A percentile compares a stretch with the other conserved stretches of the same genome.
These are phyloP conservation scores for carrot (Daucus carota) DNA, from an alignment of 129 eudicot species.

Conservation along the genomic window DH1_v3.0 NC_030389.2:25952001-25952500, in stretches of 20 bases:
- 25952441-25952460: too few species aligned
- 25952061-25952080: constrained; percentile 34
- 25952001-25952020: constrained; percentile 41
- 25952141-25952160: background rate
- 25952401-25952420: too few species aligned
- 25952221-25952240: background rate
- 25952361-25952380: background rate
- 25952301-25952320: too few species aligned
- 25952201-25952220: background rate
- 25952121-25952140: background rate
- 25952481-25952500: too few species aligned
- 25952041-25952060: constrained; percentile 36
- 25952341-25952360: background rate
- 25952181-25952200: background rate
- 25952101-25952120: background rate
- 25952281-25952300: too few species aligned
- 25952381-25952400: too few species aligned
- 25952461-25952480: too few species aligned
- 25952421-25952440: too few species aligned
- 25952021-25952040: constrained; percentile 26
- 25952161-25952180: background rate
- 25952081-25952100: background rate
- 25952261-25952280: background rate
- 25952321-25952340: background rate
- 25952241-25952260: background rate